Evolutionary conservation across 768 basidiomycete genomes (phyloP).

Genomic region (Boletus rex-veris): DNA sequence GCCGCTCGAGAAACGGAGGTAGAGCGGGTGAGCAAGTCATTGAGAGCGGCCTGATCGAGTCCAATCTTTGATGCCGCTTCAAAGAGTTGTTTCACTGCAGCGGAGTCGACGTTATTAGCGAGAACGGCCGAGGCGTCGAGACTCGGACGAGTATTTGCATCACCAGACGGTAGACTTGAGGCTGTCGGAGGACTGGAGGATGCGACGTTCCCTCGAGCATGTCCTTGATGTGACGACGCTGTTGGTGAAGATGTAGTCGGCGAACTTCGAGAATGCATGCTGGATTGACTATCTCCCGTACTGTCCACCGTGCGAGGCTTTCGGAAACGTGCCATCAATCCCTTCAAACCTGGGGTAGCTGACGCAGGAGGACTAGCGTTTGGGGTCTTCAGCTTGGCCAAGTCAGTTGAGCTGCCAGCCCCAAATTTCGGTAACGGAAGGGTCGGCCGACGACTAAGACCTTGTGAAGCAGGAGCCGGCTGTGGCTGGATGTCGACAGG

Average conservation of each 20-base stretch:
- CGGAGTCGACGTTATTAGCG: slow-evolving; percentile 37
- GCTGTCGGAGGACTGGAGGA: slow-evolving; percentile 20
- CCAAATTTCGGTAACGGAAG: slow-evolving; percentile 44
- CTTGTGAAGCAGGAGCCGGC: slow-evolving; percentile 26
- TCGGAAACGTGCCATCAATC: slow-evolving; percentile 79
- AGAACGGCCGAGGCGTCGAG: slow-evolving; percentile 25
- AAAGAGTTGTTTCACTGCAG: slow-evolving; percentile 68
- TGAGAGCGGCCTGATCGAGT: slow-evolving; percentile 67
- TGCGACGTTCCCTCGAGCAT: slow-evolving; percentile 31
- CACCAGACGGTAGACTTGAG: slow-evolving; percentile 7
- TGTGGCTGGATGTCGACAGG: slow-evolving; percentile 43
- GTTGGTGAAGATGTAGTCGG: slow-evolving; percentile 36
- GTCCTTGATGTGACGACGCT: slow-evolving; percentile 31
- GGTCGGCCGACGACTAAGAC: slow-evolving; percentile 45
- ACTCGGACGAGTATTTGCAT: slow-evolving; percentile 18
- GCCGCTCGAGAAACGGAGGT: slow-evolving; percentile 57
- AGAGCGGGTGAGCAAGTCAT: slow-evolving; percentile 68
- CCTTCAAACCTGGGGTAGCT: slow-evolving; percentile 69
- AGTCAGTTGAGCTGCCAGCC: slow-evolving; percentile 43
- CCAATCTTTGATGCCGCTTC: slow-evolving; percentile 74
- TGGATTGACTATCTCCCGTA: slow-evolving; percentile 29
- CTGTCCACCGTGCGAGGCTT: slow-evolving; percentile 31
- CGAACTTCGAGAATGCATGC: slow-evolving; percentile 28
- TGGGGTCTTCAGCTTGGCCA: slow-evolving; percentile 50
- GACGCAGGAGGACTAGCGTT: slow-evolving; percentile 65